Percentiles rank a stretch among this genome's conserved stretches.
Evolutionary conservation across 257 asterid species (phyloP).

Genomic region (Solanum sejunctum): DNA sequence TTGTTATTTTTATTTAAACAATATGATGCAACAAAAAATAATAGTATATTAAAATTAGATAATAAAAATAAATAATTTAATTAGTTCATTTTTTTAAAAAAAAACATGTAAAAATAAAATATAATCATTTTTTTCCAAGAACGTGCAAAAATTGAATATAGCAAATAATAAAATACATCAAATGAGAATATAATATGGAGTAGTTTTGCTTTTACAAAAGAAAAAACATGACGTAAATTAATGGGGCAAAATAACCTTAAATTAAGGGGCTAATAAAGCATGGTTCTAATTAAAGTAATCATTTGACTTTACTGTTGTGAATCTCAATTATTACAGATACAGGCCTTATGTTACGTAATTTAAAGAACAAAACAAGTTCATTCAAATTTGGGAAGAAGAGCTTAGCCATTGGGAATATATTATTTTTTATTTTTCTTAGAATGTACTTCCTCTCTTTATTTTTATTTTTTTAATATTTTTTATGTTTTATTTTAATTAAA

Average conservation of each 20-base stretch:
- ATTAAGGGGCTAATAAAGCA: not conserved
- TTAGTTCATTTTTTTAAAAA: too few relatives aligned
- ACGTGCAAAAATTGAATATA: too few relatives aligned
- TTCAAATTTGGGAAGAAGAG: not conserved
- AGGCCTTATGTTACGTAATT: not conserved
- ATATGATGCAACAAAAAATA: too few relatives aligned
- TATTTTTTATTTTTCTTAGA: not conserved
- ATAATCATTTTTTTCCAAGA: too few relatives aligned
- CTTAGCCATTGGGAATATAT: not conserved
- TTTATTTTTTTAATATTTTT: too few relatives aligned
- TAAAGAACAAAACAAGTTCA: not conserved
- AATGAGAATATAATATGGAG: not conserved
- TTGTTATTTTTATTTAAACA: too few relatives aligned
- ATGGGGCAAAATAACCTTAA: not conserved
- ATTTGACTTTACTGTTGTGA: not conserved
- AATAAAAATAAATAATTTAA: too few relatives aligned
- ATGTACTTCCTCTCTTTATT: too few relatives aligned
- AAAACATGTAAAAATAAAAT: too few relatives aligned
- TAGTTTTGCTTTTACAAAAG: not conserved
- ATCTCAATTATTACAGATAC: not conserved
- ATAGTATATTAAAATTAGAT: too few relatives aligned
- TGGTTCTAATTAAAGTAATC: not conserved
- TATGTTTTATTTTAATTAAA: too few relatives aligned
- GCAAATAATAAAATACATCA: not conserved
- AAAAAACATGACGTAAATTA: constrained; percentile 2